A percentile compares a stretch with the other conserved stretches of the same genome.
Conservation (phyloP, 257 asterid species). For the Nicotiana otophora region DNA sequence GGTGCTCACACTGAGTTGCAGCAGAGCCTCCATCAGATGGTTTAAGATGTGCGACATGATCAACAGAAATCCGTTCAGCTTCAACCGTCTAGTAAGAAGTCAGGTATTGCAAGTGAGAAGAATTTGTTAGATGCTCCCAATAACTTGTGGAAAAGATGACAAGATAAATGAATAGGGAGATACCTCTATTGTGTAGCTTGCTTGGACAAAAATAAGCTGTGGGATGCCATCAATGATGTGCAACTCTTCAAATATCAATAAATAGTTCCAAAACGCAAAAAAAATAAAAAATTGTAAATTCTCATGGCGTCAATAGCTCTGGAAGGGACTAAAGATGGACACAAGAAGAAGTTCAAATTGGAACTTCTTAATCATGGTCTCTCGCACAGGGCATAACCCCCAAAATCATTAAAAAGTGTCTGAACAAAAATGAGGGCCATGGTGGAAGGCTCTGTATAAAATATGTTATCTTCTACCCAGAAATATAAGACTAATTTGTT, state of each 20-base stretch:
- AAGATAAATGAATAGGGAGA: slow-evolving; percentile 9
- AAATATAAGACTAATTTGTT: no score
- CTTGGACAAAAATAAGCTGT: slow-evolving; percentile 82
- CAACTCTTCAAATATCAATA: slow-evolving; percentile 48
- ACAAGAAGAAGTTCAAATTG: background rate
- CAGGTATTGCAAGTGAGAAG: background rate
- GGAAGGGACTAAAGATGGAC: background rate
- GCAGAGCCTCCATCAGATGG: slow-evolving; percentile 99
- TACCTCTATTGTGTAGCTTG: slow-evolving; percentile 95
- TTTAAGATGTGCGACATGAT: slow-evolving; percentile 95
- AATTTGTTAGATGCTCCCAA: background rate
- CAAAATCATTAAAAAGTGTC: background rate
- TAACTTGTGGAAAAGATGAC: background rate
- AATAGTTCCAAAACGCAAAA: slow-evolving; percentile 6
- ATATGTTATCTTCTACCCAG: background rate
- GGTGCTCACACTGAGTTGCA: slow-evolving; percentile 85
- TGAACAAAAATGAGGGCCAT: background rate
- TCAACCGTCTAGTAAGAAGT: slow-evolving; percentile 75
- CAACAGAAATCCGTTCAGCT: slow-evolving; percentile 97
- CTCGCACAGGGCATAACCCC: background rate
- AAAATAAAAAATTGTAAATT: background rate
- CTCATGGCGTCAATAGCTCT: background rate
- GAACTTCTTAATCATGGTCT: background rate
- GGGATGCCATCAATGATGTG: slow-evolving; percentile 92
- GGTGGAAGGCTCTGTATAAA: background rate